Conservation (phyloP, 2,329 filamentous ascomycete species). For the Colletotrichum sp. region DNA sequence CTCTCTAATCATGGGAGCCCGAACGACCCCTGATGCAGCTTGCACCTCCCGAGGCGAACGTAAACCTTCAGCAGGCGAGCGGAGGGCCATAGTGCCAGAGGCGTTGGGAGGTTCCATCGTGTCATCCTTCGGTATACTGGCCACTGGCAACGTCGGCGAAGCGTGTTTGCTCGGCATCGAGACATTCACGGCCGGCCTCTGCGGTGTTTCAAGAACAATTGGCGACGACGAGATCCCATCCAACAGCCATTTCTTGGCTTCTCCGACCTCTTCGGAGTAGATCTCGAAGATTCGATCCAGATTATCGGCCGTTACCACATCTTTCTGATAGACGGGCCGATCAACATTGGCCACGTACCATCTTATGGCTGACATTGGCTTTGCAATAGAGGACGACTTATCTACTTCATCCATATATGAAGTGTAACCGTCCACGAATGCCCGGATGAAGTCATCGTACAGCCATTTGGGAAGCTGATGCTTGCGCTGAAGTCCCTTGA, state of each 20-base stretch:
- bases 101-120: neutral
- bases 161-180: neutral
- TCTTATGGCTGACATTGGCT: conserved; percentile 40
- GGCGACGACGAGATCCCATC: neutral
- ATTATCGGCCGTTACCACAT: conserved; percentile 39
- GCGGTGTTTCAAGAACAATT: neutral
- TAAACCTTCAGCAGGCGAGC: neutral
- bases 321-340: conserved; percentile 24
- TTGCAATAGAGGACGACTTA: conserved; percentile 22
- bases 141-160: neutral
- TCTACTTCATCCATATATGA: conserved; percentile 40
- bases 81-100: neutral
- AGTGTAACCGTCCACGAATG: conserved; percentile 46
- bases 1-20: neutral
- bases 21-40: neutral
- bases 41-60: neutral
- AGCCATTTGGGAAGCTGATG: conserved; percentile 44
- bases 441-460: conserved; percentile 59
- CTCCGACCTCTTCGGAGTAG: conserved; percentile 34
- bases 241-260: neutral
- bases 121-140: neutral
- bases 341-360: conserved; percentile 42
- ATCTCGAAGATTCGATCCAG: conserved; percentile 36
- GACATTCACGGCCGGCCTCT: neutral
- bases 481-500: conserved; percentile 41